A percentile compares a stretch with the other conserved stretches of the same genome.
Conservation (phyloP, 352 stramenopile genomes). For the Hyaloperonospora brassicae region DNA sequence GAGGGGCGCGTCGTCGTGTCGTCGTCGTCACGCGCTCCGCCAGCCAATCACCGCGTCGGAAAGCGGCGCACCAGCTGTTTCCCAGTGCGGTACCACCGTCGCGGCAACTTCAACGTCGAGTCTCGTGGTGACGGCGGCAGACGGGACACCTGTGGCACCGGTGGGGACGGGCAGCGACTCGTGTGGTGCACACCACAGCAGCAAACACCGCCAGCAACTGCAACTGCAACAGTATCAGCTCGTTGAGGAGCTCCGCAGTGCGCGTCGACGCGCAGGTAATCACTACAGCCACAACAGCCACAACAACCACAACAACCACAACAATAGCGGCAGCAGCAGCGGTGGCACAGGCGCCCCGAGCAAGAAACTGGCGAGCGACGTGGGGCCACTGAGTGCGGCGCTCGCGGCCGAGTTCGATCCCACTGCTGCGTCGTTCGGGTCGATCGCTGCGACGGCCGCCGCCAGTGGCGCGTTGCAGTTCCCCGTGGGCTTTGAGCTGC, state of each 20-base stretch:
- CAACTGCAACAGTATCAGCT: background rate
- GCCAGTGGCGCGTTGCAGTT: slow-evolving; percentile 38
- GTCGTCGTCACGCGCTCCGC: slow-evolving; percentile 5
- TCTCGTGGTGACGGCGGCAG: too few relatives aligned
- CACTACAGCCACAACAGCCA: background rate
- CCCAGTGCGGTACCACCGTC: too few relatives aligned
- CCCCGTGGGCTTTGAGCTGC: slow-evolving; percentile 44
- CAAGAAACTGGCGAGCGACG: slow-evolving; percentile 38
- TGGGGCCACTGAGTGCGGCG: slow-evolving; percentile 9
- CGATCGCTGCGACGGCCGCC: slow-evolving; percentile 21
- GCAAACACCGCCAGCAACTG: background rate
- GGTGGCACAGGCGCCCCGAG: slow-evolving; percentile 17
- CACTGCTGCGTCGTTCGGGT: slow-evolving; percentile 40
- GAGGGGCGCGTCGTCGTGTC: background rate
- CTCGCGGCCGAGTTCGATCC: slow-evolving; percentile 48
- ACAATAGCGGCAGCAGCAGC: background rate
- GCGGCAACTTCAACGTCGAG: background rate
- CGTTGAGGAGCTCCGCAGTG: slow-evolving; percentile 38
- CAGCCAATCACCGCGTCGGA: background rate
- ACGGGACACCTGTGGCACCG: too few relatives aligned
- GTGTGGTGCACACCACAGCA: background rate
- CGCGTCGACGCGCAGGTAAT: slow-evolving; percentile 32
- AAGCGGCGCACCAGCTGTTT: too few relatives aligned
- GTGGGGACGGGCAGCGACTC: background rate
- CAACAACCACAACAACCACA: background rate